A percentile compares a stretch with the other conserved stretches of the same genome.
These are phyloP conservation scores for Volvox africanus DNA, from an alignment of 139 green algal species.

Conservation along the genomic window DNA sequence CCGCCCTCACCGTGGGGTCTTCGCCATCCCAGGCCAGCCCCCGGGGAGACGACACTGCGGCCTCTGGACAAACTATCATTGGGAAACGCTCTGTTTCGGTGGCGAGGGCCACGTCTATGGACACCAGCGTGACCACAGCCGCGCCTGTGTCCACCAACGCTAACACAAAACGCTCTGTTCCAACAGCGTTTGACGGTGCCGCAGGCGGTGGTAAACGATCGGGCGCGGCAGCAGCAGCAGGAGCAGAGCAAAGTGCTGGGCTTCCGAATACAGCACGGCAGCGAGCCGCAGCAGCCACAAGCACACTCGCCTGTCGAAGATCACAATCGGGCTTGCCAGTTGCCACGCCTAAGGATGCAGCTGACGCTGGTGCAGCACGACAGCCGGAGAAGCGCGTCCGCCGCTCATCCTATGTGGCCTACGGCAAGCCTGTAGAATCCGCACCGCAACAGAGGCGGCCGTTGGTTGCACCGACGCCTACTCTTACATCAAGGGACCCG, in stretches of 20 bases:
- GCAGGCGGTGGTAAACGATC: too few relatives aligned
- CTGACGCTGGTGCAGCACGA: background rate
- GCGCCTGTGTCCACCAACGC: background rate
- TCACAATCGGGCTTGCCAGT: background rate
- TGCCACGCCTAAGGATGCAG: background rate
- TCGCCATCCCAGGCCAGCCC: background rate
- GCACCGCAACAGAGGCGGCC: background rate
- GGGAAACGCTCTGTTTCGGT: background rate
- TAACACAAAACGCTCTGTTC: background rate
- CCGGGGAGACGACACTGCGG: background rate
- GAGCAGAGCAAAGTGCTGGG: background rate
- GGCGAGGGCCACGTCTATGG: background rate
- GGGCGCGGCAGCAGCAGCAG: background rate
- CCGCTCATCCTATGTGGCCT: constrained; percentile 15
- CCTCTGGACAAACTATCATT: background rate
- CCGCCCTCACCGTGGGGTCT: background rate
- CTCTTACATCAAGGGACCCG: background rate
- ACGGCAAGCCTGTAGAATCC: background rate
- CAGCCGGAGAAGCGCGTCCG: constrained; percentile 3
- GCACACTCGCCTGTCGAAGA: background rate
- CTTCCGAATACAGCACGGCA: too few relatives aligned
- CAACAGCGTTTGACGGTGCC: too few relatives aligned
- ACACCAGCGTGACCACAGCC: background rate
- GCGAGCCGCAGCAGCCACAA: background rate
- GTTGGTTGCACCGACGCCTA: background rate